phyloP scores from a whole-genome alignment of 2,329 filamentous ascomycete genomes.

The Cryphonectria naterciae region DNA sequence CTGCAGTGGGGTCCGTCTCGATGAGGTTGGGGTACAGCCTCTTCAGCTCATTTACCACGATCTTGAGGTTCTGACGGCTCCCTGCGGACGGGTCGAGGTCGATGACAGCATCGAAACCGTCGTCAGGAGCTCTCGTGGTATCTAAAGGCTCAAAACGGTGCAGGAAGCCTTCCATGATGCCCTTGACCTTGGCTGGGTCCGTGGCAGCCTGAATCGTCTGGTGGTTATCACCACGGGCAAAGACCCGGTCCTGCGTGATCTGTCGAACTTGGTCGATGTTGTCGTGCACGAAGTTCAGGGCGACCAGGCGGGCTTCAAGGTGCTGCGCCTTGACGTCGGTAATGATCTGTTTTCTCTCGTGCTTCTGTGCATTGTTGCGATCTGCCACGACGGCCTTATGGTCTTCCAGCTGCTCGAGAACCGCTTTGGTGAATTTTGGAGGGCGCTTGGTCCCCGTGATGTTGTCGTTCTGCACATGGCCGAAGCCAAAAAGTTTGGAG shows the following conservation, averaged over 20 bases:
- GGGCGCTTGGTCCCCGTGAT: slow-evolving; percentile 78
- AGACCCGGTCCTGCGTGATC: slow-evolving; percentile 77
- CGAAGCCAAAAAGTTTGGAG: slow-evolving; percentile 83
- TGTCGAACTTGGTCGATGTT: slow-evolving; percentile 73
- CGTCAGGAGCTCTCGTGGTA: slow-evolving; percentile 69
- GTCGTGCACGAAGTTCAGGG: slow-evolving; percentile 86
- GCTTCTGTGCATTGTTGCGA: slow-evolving; percentile 88
- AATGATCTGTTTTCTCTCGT: slow-evolving; percentile 87
- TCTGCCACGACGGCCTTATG: slow-evolving; percentile 83
- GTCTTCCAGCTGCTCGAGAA: slow-evolving; percentile 66
- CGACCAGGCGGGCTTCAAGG: slow-evolving; percentile 72
- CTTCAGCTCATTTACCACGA: slow-evolving; percentile 71
- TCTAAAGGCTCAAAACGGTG: slow-evolving; percentile 81
- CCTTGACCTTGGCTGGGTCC: slow-evolving; percentile 72
- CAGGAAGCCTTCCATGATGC: slow-evolving; percentile 95
- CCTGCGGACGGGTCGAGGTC: slow-evolving; percentile 76
- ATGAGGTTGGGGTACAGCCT: slow-evolving; percentile 79
- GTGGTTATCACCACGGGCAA: slow-evolving; percentile 90
- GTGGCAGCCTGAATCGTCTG: slow-evolving; percentile 93
- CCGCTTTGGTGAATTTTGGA: slow-evolving; percentile 73
- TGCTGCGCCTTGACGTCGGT: slow-evolving; percentile 68
- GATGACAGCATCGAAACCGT: slow-evolving; percentile 81
- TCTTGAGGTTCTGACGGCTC: slow-evolving; percentile 88
- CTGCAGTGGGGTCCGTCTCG: slow-evolving; percentile 67
- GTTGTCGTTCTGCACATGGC: slow-evolving; percentile 95